Percentiles rank a stretch among this genome's conserved stretches.
Evolutionary conservation across 2,329 filamentous ascomycete species (phyloP).

Genomic region (Cadophora malorum): DNA sequence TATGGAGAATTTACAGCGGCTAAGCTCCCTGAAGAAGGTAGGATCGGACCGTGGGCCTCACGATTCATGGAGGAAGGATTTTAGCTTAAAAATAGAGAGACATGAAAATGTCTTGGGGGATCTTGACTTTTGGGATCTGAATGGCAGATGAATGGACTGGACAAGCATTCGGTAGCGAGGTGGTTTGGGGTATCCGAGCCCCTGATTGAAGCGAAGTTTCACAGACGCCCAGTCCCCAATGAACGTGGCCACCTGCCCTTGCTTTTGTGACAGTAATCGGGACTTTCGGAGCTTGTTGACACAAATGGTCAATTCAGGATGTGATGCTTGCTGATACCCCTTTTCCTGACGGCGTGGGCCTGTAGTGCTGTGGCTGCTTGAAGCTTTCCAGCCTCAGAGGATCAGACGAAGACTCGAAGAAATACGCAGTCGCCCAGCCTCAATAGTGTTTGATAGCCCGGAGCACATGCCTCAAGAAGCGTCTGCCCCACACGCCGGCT

Average conservation of each 20-base stretch:
- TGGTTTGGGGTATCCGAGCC: constrained; percentile 32
- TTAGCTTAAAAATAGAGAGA: constrained; percentile 31
- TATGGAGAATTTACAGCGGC: constrained; percentile 19
- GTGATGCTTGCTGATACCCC: constrained; percentile 25
- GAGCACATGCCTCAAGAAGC: constrained; percentile 24
- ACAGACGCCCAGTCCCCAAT: constrained; percentile 38
- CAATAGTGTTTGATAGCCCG: constrained; percentile 37
- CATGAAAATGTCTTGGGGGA: constrained; percentile 23
- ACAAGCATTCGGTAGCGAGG: constrained; percentile 28
- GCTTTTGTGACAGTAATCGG: constrained; percentile 27
- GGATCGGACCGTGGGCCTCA: constrained; percentile 32
- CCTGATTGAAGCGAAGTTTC: constrained; percentile 38
- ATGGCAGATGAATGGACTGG: constrained; percentile 23
- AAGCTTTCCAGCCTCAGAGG: constrained; percentile 28
- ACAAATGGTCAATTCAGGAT: constrained; percentile 28
- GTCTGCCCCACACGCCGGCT: constrained; percentile 13
- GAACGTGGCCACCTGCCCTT: constrained; percentile 30
- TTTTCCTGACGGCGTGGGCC: constrained; percentile 26
- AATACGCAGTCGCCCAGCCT: constrained; percentile 13
- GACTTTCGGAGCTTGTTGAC: constrained; percentile 26
- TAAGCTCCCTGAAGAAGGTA: constrained; percentile 25
- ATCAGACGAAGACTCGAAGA: constrained; percentile 32
- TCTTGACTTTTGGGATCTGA: constrained; percentile 21
- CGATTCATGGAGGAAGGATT: constrained; percentile 26
- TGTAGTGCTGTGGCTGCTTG: constrained; percentile 16